Evolutionary conservation across 139 green algal genomes (phyloP).

Genomic region (Volvox reticuliferus): DNA sequence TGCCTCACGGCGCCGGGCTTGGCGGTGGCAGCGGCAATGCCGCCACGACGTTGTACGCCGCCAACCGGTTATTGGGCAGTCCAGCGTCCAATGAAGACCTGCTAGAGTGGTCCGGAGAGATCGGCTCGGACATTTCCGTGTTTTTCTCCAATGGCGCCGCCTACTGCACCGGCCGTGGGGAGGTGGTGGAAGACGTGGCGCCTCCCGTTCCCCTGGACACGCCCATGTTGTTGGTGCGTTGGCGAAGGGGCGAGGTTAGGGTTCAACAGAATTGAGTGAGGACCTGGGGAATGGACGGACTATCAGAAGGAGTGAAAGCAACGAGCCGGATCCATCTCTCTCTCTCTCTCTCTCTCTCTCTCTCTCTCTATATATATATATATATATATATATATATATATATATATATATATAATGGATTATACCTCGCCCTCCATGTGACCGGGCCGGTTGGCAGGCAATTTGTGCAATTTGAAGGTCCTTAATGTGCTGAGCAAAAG

Average conservation of each 20-base stretch:
- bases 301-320: neutral
- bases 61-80: conserved; percentile 91
- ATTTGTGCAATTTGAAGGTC: too few relatives aligned
- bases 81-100: conserved; percentile 85
- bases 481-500: too few relatives aligned
- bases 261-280: too few relatives aligned
- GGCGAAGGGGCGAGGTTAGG: neutral
- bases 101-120: conserved; percentile 92
- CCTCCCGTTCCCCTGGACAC: conserved; percentile 87
- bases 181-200: conserved; percentile 94
- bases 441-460: too few relatives aligned
- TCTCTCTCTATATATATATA: too few relatives aligned
- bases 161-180: conserved; percentile 96
- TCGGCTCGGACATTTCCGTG: conserved; percentile 96
- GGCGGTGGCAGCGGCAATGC: conserved; percentile 97
- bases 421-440: too few relatives aligned
- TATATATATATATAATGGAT: too few relatives aligned
- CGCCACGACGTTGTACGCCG: conserved; percentile 96
- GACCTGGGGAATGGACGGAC: too few relatives aligned
- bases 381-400: too few relatives aligned
- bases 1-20: conserved; percentile 95
- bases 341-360: too few relatives aligned
- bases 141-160: conserved; percentile 94
- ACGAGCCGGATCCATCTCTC: too few relatives aligned
- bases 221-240: conserved; percentile 91